A percentile compares a stretch with the other conserved stretches of the same genome.
phyloP scores from a whole-genome alignment of 164 flowering plant species.

The Platanus orientalis region DNA sequence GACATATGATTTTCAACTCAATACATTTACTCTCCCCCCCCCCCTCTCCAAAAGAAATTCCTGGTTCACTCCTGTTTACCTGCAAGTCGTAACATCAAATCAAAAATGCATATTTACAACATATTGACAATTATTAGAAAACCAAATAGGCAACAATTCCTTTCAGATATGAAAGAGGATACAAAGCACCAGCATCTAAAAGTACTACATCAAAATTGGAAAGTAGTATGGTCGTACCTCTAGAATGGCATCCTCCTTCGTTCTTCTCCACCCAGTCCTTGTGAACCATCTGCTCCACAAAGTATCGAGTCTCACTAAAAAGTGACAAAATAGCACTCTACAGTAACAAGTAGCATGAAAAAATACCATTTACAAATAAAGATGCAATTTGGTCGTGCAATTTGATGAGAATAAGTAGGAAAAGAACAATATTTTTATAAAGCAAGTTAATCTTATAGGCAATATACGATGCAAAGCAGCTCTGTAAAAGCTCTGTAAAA shows the following conservation, averaged over 20 bases:
- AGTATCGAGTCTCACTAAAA: conserved; percentile 8
- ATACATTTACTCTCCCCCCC: too few species aligned
- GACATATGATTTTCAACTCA: too few species aligned
- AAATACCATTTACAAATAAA: conserved; percentile 3
- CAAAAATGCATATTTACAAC: too few species aligned
- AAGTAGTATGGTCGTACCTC: conserved; percentile 47
- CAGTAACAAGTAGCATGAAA: background rate
- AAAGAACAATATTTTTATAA: too few species aligned
- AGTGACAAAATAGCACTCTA: background rate
- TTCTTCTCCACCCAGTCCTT: conserved; percentile 90
- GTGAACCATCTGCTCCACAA: conserved; percentile 71
- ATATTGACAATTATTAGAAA: too few species aligned
- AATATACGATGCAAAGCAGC: too few species aligned
- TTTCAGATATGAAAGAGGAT: background rate
- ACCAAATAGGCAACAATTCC: background rate
- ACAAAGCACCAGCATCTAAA: background rate
- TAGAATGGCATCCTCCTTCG: conserved; percentile 75
- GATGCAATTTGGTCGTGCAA: conserved; percentile 1
- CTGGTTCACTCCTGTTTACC: too few species aligned
- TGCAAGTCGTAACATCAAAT: too few species aligned
- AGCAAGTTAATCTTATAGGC: too few species aligned
- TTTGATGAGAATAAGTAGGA: background rate
- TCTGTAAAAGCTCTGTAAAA: too few species aligned
- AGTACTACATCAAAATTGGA: background rate
- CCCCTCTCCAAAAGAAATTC: too few species aligned